Evolutionary conservation across 257 asterid species (phyloP), one percentile per base, ranked within the genome.

Genomic region (Solanum tarapatanum): DNA sequence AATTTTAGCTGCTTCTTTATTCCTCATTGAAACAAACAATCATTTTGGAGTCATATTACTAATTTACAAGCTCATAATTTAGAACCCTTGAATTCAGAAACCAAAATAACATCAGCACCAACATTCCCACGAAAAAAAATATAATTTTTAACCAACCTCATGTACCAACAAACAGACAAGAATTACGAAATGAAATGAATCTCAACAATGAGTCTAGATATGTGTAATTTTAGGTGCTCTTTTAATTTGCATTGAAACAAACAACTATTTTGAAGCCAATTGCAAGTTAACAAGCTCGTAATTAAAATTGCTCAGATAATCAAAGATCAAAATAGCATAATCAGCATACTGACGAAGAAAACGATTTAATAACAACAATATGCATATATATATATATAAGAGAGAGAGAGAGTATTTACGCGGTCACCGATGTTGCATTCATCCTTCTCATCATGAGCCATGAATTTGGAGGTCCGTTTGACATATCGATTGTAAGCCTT

Each of bases 391-490:
- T 39, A 39, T 39, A 37, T 9, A 39, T 10, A 43, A 33, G 36
- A 66, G 21, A 72, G 14, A 72, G 5, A 72, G 43, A 72, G 43
- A 72, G 24, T 72, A 72, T 2, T 3, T 72, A 72, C 80, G 8
- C 14, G 80, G 26, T 72, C 43, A 17, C 43, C 77, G 39, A 70
- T 70, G 77, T 0, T 70, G 77, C 39, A 69, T 69, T 70, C 23
- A 66, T 66, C 33, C 35, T 66, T 26, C 74, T 96, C 98, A 88
- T 96, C 98, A 89, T 95, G 98, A 1, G 99, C 98, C 99, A 95
- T 94, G 93, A 96, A 96, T 84, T 94, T 95, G 87, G 97, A 94
- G 87, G 98, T 96, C 35, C 98, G 98, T 89, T 93, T 48, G 58
- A 48, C 21, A 48, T 48, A 48, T 14, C 58, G 58, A 48, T 48